These are phyloP conservation scores for Trametes sanguinea DNA, from an alignment of 768 basidiomycete genomes.

Conservation along the genomic window DNA sequence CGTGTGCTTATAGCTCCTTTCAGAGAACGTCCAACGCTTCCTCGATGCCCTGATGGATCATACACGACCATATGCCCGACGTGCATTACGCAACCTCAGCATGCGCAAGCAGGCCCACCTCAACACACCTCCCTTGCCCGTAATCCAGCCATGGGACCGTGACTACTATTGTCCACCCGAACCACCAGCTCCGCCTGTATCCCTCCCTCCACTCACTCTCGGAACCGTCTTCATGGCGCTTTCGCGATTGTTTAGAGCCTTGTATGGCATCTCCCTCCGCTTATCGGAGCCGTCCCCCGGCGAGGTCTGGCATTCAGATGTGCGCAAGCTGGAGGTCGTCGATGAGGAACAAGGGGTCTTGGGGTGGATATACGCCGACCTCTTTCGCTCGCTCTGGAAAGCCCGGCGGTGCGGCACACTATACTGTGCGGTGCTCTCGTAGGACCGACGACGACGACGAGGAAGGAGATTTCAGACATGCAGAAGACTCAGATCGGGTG, in stretches of 20 bases:
- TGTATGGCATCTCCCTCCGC: slow-evolving; percentile 86
- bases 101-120: slow-evolving; percentile 77
- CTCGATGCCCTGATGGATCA: slow-evolving; percentile 78
- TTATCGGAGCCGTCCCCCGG: slow-evolving; percentile 68
- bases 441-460: slow-evolving; percentile 91
- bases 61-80: slow-evolving; percentile 74
- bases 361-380: slow-evolving; percentile 94
- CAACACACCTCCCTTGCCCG: slow-evolving; percentile 53
- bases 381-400: slow-evolving; percentile 88
- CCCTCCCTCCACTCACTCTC: slow-evolving; percentile 75
- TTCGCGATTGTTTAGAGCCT: slow-evolving; percentile 81
- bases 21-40: slow-evolving; percentile 87
- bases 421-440: slow-evolving; percentile 93
- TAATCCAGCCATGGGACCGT: slow-evolving; percentile 94
- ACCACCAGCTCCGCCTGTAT: slow-evolving; percentile 70
- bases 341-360: slow-evolving; percentile 86
- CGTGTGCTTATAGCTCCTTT: background rate
- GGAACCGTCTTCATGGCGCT: slow-evolving; percentile 92
- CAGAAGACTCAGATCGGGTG: slow-evolving; percentile 37
- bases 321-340: slow-evolving; percentile 90
- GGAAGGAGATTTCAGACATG: slow-evolving; percentile 55
- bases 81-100: slow-evolving; percentile 68
- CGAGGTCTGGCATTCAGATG: slow-evolving; percentile 87
- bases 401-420: slow-evolving; percentile 91
- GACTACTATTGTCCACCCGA: slow-evolving; percentile 90